Percentiles rank a stretch among this genome's conserved stretches.
These are phyloP conservation scores for Nigrospora sphaerica DNA, from an alignment of 2,329 filamentous ascomycete genomes.

Conservation along the genomic window DNA sequence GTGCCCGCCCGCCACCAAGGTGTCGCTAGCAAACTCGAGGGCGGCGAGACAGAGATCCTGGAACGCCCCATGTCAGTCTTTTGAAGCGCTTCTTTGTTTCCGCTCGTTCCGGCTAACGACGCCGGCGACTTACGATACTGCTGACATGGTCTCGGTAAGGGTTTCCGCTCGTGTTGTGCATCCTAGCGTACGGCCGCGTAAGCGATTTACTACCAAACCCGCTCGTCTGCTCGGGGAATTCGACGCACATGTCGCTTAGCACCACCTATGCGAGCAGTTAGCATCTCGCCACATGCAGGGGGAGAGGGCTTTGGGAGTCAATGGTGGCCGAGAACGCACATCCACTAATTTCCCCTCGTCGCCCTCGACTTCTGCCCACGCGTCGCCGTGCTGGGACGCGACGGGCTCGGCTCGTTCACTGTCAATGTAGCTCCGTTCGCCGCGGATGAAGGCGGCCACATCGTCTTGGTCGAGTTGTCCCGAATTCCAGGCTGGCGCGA, in stretches of 20 bases:
- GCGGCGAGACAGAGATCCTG: constrained; percentile 89
- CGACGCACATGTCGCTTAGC: constrained; percentile 92
- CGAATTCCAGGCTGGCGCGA: background rate
- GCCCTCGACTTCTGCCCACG: constrained; percentile 19
- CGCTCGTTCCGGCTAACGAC: background rate
- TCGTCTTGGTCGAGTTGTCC: constrained; percentile 10
- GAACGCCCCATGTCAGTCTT: no score
- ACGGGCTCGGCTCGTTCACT: constrained; percentile 44
- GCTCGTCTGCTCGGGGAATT: constrained; percentile 78
- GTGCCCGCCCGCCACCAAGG: constrained; percentile 73
- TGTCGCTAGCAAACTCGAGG: constrained; percentile 77
- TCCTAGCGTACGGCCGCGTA: constrained; percentile 94
- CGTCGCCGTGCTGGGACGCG: constrained; percentile 17
- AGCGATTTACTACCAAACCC: constrained; percentile 80
- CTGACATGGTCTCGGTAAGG: constrained; percentile 80
- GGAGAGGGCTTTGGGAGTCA: background rate
- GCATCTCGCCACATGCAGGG: background rate
- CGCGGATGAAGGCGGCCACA: constrained; percentile 20
- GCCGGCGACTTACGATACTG: constrained; percentile 68
- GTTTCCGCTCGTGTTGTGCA: constrained; percentile 98
- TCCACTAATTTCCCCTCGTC: constrained; percentile 61
- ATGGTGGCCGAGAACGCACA: constrained; percentile 29
- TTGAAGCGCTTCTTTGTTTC: no score
- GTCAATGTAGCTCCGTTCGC: constrained; percentile 57
- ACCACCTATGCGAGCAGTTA: constrained; percentile 54